Base-by-base conservation (phyloP, 768 basidiomycete species). In the Pisolithus tinctorius region DNA sequence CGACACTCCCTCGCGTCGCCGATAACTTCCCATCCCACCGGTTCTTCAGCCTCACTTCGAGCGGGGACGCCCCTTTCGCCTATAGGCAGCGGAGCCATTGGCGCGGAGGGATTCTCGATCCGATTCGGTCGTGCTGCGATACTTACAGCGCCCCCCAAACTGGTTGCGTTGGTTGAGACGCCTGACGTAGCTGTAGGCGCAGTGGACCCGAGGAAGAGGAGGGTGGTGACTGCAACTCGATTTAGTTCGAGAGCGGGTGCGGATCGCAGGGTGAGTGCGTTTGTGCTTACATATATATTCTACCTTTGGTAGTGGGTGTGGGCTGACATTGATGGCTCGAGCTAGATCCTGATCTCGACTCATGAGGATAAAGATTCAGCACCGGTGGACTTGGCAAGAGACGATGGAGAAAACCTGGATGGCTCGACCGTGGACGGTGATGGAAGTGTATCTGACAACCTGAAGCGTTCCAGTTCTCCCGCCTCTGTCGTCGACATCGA, bases 101-200 rank as follows among this genome's bases (percentile, higher is more conserved):
- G 61, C 31, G 58, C 60, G 10, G 59, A 61, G 43, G 56, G 69
- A 43, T 79, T 80, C 56, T 58, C 76, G 0, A 63, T 81, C 16
- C 68, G 78, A 27, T 85, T 76, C 55, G 86, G 87, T 0, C 74
- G 85, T 13, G 86, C 88, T 0, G 82, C 87, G 13, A 82, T 87
- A 41, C 68, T 92, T 67, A 89, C 86, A 10, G 86, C 86, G 14
- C 86, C 89, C n/a, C 91, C 92, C 14, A 83, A 83, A 62, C 69
- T 93, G 27, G 78, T 93, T 16, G 88, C 85, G 4, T 71, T 93
- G 29, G 84, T 93, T 16, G 88, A 88, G 65, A 92, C 88, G 9
- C 88, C 90, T 0, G 92, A 93, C 63, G 84, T 92, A 8, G 90
- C 83, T n/a, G 81, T 91, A 36, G 92, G 92, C 8, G 88, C 91